These are phyloP conservation scores for Bjerkandera adusta DNA, from an alignment of 1,284 basidiomycete species.

Conservation along the genomic window DNA sequence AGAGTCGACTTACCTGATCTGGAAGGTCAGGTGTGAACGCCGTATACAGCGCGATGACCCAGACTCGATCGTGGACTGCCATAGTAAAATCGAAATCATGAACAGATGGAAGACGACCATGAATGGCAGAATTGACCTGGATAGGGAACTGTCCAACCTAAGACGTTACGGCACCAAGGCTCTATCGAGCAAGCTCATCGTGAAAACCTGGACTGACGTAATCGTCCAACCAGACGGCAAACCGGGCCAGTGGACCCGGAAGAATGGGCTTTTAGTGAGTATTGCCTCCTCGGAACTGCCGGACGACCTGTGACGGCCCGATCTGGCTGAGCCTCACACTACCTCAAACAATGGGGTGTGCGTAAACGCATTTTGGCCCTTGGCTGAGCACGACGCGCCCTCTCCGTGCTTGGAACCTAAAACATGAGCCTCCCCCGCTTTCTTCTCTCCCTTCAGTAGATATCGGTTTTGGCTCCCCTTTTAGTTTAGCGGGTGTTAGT, in stretches of 20 bases:
- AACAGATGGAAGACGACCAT: conserved; percentile 14
- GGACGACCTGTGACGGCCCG: no score
- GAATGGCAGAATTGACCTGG: conserved; percentile 7
- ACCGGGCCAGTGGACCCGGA: conserved; percentile 5
- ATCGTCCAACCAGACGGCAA: neutral
- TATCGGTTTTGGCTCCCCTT: no score
- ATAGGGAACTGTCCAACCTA: conserved; percentile 6
- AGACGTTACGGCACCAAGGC: neutral
- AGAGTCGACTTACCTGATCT: conserved; percentile 30
- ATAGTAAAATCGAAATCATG: conserved; percentile 5
- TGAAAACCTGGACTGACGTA: conserved; percentile 8
- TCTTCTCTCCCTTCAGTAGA: no score
- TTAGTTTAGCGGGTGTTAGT: no score
- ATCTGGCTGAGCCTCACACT: no score
- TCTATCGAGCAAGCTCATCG: neutral
- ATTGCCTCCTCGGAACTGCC: no score
- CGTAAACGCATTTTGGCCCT: no score
- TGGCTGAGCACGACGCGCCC: no score
- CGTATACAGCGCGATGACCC: conserved; percentile 17
- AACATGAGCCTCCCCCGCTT: no score
- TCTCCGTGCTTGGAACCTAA: no score
- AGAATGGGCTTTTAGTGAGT: conserved; percentile 26
- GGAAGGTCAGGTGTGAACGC: conserved; percentile 28
- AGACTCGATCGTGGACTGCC: neutral
- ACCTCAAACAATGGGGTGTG: no score